Evolutionary conservation across 176 grass and related monocot species (phyloP).

Genomic region (Eragrostis curvula): DNA sequence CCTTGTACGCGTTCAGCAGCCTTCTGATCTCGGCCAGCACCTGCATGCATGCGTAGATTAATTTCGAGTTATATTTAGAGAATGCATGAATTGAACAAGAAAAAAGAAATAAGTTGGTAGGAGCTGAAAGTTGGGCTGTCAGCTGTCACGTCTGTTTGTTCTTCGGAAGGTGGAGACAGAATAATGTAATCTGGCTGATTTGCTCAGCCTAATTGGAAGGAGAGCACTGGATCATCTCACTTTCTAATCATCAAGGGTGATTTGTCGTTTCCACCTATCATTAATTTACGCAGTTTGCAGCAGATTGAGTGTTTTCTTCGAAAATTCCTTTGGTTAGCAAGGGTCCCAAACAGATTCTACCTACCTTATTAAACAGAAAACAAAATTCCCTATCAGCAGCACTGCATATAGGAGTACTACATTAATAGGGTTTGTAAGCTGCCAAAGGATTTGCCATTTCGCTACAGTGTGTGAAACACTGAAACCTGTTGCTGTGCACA

Average conservation of each 20-base stretch:
- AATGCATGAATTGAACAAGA: neutral
- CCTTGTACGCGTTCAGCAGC: conserved; percentile 51
- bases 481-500: conserved; percentile 36
- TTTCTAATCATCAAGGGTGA: neutral
- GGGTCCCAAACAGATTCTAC: conserved; percentile 12
- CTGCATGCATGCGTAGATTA: conserved; percentile 25
- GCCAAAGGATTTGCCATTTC: conserved; percentile 18
- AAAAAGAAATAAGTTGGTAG: no score
- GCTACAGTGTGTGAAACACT: conserved; percentile 33
- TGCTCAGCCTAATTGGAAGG: no score
- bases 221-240: neutral
- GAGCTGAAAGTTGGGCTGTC: neutral
- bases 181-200: no score
- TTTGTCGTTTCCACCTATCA: neutral
- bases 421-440: neutral
- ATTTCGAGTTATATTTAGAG: neutral
- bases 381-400: conserved; percentile 23
- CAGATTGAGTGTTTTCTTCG: neutral
- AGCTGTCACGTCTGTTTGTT: no score
- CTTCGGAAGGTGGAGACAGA: no score
- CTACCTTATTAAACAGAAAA: conserved; percentile 25
- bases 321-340: neutral
- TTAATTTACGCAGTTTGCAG: neutral
- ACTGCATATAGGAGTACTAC: neutral
- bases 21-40: conserved; percentile 45